A percentile compares a stretch with the other conserved stretches of the same genome.
Conservation (phyloP, 768 basidiomycete genomes). For the Lyophyllum atratum region DNA sequence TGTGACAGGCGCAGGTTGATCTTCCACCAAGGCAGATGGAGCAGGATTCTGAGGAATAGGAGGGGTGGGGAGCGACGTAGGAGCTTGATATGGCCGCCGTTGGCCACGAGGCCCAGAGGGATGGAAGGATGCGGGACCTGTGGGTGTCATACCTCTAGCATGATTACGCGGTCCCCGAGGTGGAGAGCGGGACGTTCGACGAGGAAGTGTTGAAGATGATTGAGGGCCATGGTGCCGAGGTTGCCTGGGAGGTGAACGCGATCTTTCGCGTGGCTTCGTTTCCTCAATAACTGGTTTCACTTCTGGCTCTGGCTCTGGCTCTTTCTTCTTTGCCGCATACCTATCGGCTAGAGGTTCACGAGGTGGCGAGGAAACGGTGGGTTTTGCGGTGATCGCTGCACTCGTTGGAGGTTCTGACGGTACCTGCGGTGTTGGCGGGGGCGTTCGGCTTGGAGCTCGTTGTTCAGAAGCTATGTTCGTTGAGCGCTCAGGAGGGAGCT, state of each 20-base stretch:
- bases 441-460: neutral
- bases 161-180: constrained; percentile 41
- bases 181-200: constrained; percentile 34
- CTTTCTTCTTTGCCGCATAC: constrained; percentile 12
- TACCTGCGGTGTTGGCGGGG: neutral
- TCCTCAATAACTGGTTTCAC: neutral
- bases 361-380: neutral
- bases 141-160: constrained; percentile 18
- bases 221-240: constrained; percentile 18
- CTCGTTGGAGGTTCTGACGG: neutral
- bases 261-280: constrained; percentile 11
- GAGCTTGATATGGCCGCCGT: constrained; percentile 18
- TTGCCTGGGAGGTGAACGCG: constrained; percentile 26
- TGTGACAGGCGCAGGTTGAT: neutral
- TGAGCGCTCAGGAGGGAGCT: neutral
- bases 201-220: constrained; percentile 16
- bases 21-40: constrained; percentile 5
- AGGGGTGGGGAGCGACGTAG: constrained; percentile 1
- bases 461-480: neutral
- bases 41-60: constrained; percentile 3
- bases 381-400: neutral
- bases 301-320: constrained; percentile 6
- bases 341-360: neutral
- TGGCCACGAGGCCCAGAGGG: constrained; percentile 19
- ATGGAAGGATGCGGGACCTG: constrained; percentile 18